Conservation (phyloP, 345 rosid species). For the Bruguiera parviflora region DNA sequence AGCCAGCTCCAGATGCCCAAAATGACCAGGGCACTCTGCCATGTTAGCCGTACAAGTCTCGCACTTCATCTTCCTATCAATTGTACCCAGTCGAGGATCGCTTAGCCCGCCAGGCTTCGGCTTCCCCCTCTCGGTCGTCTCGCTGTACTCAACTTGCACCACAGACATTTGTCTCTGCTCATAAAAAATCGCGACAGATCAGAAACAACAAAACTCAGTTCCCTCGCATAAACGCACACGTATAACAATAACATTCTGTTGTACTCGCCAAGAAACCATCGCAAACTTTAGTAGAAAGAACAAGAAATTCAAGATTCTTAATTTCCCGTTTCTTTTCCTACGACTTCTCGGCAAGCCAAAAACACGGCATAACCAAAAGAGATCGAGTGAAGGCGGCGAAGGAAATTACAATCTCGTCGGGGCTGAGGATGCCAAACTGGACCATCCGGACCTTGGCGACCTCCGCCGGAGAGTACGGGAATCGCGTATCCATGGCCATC, state of each 20-base stretch:
- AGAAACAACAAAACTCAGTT: not conserved
- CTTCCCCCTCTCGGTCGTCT: conserved; percentile 90
- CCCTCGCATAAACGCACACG: not conserved
- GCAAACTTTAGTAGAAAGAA: too few relatives aligned
- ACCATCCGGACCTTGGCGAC: conserved; percentile 84
- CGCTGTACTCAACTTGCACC: conserved; percentile 77
- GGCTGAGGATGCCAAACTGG: conserved; percentile 93
- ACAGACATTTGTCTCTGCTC: conserved; percentile 97
- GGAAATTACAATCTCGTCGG: conserved; percentile 85
- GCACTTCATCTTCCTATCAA: conserved; percentile 85
- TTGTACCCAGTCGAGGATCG: conserved; percentile 83
- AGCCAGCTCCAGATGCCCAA: conserved; percentile 94
- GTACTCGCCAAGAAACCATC: too few relatives aligned
- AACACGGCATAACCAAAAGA: not conserved
- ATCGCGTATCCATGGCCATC: conserved; percentile 50
- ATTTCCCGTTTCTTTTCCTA: too few relatives aligned
- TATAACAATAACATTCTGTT: too few relatives aligned
- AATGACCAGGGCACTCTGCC: conserved; percentile 98
- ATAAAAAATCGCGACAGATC: conserved; percentile 10
- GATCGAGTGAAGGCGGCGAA: not conserved
- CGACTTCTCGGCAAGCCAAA: too few relatives aligned
- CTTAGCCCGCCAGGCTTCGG: conserved; percentile 79
- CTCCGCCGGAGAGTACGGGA: conserved; percentile 90
- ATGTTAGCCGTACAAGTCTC: conserved; percentile 90
- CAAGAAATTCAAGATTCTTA: not conserved